Evolutionary conservation across 2,329 filamentous ascomycete species (phyloP), one percentile per base, ranked within the genome.

Genomic region (Venturia oleaginea): DNA sequence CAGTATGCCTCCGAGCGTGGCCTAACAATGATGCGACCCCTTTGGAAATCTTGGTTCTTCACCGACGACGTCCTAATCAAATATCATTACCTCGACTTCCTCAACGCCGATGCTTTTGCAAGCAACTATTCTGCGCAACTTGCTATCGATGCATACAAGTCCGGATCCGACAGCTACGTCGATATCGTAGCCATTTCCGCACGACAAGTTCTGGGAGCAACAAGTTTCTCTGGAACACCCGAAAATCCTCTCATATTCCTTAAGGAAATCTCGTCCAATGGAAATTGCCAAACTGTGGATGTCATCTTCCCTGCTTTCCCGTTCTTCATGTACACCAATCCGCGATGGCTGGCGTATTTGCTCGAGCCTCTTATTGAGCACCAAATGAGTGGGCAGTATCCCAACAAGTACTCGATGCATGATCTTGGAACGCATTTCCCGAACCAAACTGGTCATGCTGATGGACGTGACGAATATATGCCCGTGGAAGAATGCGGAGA

Each of bases 301-400:
- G 89, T 95, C 65, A 93, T 95, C 69, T 94, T 92, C 78, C 91
- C 90, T 0, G 83, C 90, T 0, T 92, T 91, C 75, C 90, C 91
- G 0, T 94, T 93, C 80, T 93, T 93, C 78, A 74, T 93, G 24
- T 94, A 93, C 72, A 92, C 90, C 22, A 92, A 92, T 69, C 90
- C 90, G 2, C 81, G 84, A 65, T 93, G 90, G 89, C 78, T 92
- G 65, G 88, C 86, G 1, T 92, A 92, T 71, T 79, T 93, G 3
- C 78, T 94, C 4, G 89, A 93, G 73, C 90, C 90, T 6, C 78
- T 93, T 30, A 82, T 94, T 62, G 90, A 94, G 75, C 89, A 94
- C 73, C 90, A 90, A 79, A 76, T 90, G 30, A 91, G 88, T 71
- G 89, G 89, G 1, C 88, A 92, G 72, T 95, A 94, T 72, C 91